Evolutionary conservation across 192 early-diverging fungal genomes (phyloP).

Genomic region (Podila clonocystis): DNA sequence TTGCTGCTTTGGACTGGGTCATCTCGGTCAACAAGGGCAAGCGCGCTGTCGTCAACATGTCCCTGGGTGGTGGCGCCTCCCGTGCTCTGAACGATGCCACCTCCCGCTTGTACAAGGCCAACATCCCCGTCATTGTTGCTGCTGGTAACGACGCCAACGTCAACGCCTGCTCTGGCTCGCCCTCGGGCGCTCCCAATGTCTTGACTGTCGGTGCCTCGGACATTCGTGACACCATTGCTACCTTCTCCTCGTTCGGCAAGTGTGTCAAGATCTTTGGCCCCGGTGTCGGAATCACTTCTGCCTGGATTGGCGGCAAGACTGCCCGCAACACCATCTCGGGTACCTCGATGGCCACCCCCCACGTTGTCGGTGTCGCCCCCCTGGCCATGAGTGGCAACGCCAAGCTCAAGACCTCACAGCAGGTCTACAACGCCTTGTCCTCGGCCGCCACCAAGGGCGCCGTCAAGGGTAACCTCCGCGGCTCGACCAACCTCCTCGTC

Average conservation of each 20-base stretch:
- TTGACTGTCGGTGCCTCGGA: slow-evolving; percentile 91
- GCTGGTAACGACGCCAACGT: slow-evolving; percentile 73
- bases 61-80: slow-evolving; percentile 69
- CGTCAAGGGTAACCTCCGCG: slow-evolving; percentile 59
- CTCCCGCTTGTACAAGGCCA: slow-evolving; percentile 58
- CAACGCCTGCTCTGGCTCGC: slow-evolving; percentile 74
- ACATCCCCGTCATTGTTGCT: slow-evolving; percentile 79
- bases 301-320: slow-evolving; percentile 79
- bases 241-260: slow-evolving; percentile 87
- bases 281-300: slow-evolving; percentile 84
- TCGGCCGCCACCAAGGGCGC: slow-evolving; percentile 60
- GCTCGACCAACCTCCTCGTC: slow-evolving; percentile 68
- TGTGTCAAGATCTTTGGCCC: slow-evolving; percentile 97
- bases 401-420: slow-evolving; percentile 53
- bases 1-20: slow-evolving; percentile 56
- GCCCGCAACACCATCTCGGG: slow-evolving; percentile 92
- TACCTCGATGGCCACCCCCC: slow-evolving; percentile 95
- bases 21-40: slow-evolving; percentile 26
- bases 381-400: slow-evolving; percentile 58
- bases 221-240: slow-evolving; percentile 76
- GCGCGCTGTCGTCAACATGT: slow-evolving; percentile 77
- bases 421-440: slow-evolving; percentile 68
- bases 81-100: slow-evolving; percentile 73
- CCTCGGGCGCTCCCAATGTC: slow-evolving; percentile 60
- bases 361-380: slow-evolving; percentile 90